These are phyloP conservation scores for Beauveria pseudobassiana DNA, from an alignment of 2,329 filamentous ascomycete genomes.

Conservation along the genomic window DNA sequence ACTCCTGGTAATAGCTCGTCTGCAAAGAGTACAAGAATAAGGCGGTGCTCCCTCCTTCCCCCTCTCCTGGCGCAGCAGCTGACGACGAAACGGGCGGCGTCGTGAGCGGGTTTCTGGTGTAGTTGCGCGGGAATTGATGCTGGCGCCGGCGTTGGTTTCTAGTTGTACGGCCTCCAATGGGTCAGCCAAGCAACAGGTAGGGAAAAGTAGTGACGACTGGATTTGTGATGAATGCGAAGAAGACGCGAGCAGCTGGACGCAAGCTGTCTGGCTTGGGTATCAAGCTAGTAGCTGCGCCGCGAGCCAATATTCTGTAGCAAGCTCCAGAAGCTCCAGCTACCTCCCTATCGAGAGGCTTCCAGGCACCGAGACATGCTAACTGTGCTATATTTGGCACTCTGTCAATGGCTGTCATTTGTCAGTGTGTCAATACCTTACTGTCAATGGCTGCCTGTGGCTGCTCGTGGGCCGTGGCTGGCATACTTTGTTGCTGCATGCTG, in stretches of 20 bases:
- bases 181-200: background rate
- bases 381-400: background rate
- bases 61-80: background rate
- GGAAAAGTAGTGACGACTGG: background rate
- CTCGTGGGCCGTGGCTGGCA: no score
- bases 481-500: no score
- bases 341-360: background rate
- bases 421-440: no score
- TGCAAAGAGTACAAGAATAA: background rate
- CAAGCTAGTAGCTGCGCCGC: background rate
- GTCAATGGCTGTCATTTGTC: no score
- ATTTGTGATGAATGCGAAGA: background rate
- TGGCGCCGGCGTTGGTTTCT: background rate
- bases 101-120: background rate
- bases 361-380: background rate
- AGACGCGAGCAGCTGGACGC: background rate
- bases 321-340: background rate
- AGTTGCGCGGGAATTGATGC: background rate
- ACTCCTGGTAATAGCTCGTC: background rate
- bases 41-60: background rate
- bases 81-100: background rate
- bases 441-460: no score
- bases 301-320: background rate
- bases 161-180: constrained; percentile 5
- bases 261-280: background rate